A percentile compares a stretch with the other conserved stretches of the same genome.
phyloP scores from a whole-genome alignment of 1,139 yeast species.

The Candida labiduridarum region DNA sequence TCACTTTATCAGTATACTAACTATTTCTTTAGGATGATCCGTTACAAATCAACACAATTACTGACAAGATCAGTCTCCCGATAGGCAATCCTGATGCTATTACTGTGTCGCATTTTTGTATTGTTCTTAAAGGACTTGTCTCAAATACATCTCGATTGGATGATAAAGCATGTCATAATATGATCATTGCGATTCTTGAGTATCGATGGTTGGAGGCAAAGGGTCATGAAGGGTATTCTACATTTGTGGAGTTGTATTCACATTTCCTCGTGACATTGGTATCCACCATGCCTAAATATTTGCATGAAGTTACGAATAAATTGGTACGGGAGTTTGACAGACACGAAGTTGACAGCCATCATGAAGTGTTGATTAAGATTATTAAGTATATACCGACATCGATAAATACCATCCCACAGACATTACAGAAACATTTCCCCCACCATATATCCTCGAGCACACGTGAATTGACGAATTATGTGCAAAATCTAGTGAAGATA shows the following conservation, averaged over 20 bases:
- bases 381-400: conserved; percentile 81
- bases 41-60: conserved; percentile 37
- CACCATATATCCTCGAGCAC: conserved; percentile 68
- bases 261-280: conserved; percentile 78
- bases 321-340: conserved; percentile 59
- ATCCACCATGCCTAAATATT: conserved; percentile 86
- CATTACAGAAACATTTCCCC: conserved; percentile 68
- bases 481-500: conserved; percentile 60
- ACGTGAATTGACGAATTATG: conserved; percentile 59
- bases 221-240: conserved; percentile 23
- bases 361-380: conserved; percentile 63
- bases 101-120: conserved; percentile 34
- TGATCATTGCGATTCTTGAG: conserved; percentile 39
- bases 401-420: conserved; percentile 61
- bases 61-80: conserved; percentile 41
- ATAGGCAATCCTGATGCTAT: conserved; percentile 36
- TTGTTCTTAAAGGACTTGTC: conserved; percentile 37
- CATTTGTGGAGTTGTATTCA: conserved; percentile 55
- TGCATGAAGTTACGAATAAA: conserved; percentile 74
- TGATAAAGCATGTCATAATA: conserved; percentile 33
- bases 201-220: conserved; percentile 58
- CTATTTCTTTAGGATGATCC: conserved; percentile 26
- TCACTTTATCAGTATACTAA: conserved; percentile 34
- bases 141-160: conserved; percentile 44
- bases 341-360: conserved; percentile 47